These are phyloP conservation scores for Gracilaria vermiculophylla DNA, from an alignment of 23 red algal genomes.

Conservation along the genomic window DNA sequence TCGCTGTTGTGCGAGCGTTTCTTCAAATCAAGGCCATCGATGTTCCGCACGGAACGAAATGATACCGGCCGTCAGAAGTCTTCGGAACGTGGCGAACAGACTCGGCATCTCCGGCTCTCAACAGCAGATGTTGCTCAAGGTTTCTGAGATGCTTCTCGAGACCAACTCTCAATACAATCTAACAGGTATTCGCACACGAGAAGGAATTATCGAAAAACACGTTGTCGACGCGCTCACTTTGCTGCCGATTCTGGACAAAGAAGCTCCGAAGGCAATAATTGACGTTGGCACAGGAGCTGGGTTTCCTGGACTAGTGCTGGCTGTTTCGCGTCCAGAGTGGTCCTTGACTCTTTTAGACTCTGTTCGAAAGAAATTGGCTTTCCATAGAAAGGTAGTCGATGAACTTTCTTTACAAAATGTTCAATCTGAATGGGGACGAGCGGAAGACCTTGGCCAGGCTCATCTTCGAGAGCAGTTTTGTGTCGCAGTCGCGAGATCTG, in stretches of 20 bases:
- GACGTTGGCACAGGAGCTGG: constrained; percentile 91
- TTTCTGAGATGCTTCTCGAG: not conserved
- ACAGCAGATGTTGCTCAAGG: not conserved
- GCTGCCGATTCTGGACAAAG: constrained; percentile 57
- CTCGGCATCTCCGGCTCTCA: not conserved
- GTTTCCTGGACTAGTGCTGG: constrained; percentile 84
- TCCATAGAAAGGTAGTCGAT: constrained; percentile 34
- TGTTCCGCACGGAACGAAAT: not conserved
- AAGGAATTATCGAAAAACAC: constrained; percentile 67
- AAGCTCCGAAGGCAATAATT: constrained; percentile 42
- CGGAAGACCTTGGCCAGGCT: constrained; percentile 46
- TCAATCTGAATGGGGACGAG: constrained; percentile 66
- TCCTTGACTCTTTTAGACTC: constrained; percentile 74
- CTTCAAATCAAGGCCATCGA: not conserved
- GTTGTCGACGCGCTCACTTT: constrained; percentile 67
- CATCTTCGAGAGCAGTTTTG: constrained; percentile 61
- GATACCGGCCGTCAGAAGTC: not conserved
- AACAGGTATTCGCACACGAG: constrained; percentile 73
- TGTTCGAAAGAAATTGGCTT: constrained; percentile 74
- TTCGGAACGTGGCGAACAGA: constrained; percentile 4
- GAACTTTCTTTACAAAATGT: constrained; percentile 76
- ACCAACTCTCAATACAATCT: constrained; percentile 57
- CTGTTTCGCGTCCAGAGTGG: constrained; percentile 72
- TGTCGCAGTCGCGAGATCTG: constrained; percentile 66
- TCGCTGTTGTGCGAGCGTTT: not conserved